Conservation (phyloP, 768 basidiomycete species). For the Lactifluus rugatus region DNA sequence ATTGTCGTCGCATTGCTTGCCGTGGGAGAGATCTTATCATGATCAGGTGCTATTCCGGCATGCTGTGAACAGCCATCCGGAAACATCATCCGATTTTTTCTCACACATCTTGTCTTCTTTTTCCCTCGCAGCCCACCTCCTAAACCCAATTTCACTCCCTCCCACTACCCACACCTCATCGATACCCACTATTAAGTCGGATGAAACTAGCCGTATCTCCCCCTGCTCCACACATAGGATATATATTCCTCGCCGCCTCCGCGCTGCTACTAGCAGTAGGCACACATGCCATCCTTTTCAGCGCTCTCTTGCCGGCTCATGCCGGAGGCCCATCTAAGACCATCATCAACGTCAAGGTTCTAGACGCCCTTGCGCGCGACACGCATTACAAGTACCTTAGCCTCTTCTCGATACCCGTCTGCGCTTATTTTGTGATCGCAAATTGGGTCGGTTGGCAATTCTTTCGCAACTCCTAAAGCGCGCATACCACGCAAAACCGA, state of each 20-base stretch:
- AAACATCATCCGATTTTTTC: neutral
- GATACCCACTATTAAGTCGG: neutral
- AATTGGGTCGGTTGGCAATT: slow-evolving; percentile 99
- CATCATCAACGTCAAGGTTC: slow-evolving; percentile 34
- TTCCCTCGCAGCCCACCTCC: neutral
- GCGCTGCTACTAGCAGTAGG: slow-evolving; percentile 9
- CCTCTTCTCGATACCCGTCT: slow-evolving; percentile 70
- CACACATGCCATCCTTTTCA: slow-evolving; percentile 12
- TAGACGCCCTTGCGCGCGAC: slow-evolving; percentile 59
- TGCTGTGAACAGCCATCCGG: neutral
- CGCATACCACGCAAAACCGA: neutral
- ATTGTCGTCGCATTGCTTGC: neutral
- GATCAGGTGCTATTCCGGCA: neutral
- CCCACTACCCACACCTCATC: neutral
- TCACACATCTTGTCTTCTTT: neutral
- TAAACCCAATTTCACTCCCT: too few species aligned
- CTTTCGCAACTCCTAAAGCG: slow-evolving; percentile 81
- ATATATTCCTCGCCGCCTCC: slow-evolving; percentile 10
- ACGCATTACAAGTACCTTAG: slow-evolving; percentile 86
- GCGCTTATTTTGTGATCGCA: slow-evolving; percentile 85
- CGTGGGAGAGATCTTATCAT: slow-evolving; percentile 9
- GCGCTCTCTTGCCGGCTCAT: slow-evolving; percentile 4
- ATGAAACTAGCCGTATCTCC: neutral
- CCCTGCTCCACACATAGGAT: slow-evolving; percentile 4
- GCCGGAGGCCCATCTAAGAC: neutral